Percentiles rank a stretch among this genome's conserved stretches.
Conservation (phyloP, 1,284 basidiomycete genomes). For the Ganoderma multipileum region DNA sequence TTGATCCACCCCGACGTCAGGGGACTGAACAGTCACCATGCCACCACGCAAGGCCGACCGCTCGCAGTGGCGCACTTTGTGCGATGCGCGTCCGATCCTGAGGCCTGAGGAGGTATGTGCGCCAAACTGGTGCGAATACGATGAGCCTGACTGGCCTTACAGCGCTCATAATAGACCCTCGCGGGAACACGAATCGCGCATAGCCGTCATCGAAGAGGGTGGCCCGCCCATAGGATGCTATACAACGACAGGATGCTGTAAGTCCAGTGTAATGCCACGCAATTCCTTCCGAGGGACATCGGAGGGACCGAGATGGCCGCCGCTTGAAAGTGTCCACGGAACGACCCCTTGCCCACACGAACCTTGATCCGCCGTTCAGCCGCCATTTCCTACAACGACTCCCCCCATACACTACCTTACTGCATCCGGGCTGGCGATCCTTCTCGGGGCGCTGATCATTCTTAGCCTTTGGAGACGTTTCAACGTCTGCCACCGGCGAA, state of each 20-base stretch:
- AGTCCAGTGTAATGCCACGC: not conserved
- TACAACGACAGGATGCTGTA: constrained; percentile 15
- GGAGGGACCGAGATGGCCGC: constrained; percentile 30
- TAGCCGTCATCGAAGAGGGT: constrained; percentile 17
- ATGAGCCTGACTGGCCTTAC: not conserved
- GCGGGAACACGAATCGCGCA: constrained; percentile 24
- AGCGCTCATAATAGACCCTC: constrained; percentile 14
- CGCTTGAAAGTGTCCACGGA: constrained; percentile 24
- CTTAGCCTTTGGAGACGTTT: not conserved
- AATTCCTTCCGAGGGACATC: constrained; percentile 28
- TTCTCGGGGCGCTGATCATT: constrained; percentile 6
- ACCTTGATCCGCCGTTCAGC: constrained; percentile 8
- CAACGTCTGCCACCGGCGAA: not conserved
- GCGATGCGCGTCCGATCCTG: constrained; percentile 21
- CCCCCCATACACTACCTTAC: not conserved
- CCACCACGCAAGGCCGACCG: constrained; percentile 27
- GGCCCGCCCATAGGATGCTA: constrained; percentile 12
- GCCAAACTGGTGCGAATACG: constrained; percentile 14
- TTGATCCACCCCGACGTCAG: constrained; percentile 28
- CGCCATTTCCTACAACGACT: not conserved
- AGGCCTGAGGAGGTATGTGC: constrained; percentile 11
- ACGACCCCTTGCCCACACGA: constrained; percentile 17
- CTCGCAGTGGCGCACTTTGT: constrained; percentile 16
- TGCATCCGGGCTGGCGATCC: constrained; percentile 1
- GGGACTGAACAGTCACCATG: constrained; percentile 27